Base-by-base conservation (phyloP, 345 rosid species). In the Pugionium cornutum region DNA sequence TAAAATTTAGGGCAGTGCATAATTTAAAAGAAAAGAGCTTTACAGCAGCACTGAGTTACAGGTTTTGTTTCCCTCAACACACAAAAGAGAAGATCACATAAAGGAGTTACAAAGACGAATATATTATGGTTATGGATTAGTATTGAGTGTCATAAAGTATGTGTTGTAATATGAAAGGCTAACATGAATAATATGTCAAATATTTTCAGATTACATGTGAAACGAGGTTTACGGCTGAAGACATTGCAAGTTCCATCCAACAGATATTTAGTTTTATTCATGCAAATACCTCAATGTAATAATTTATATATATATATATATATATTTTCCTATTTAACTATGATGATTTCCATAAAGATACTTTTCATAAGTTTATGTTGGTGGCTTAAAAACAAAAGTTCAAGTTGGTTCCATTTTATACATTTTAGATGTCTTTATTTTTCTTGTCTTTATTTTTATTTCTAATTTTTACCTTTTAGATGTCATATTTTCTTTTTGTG, bases 191-290 rank as follows among this genome's bases (percentile, higher is more conserved):
- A 37, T 6, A 37, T 37, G 51, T 54, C 5, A 43, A 33, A 45
- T 27, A 53, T 56, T 50, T 75, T 54, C 88, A 89, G 98, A 80
- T 88, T 55, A 82, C 78, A 43, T 79, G 82, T 69, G 97, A 87
- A 62, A 64, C 80, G 9, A 78, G 91, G 79, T 83, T 84, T 58
- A 77, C 86, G 2, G 97, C 98, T 30, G 96, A 88, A 75, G 96
- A 86, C 52, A 92, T 89, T 55, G 98, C 97, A 3, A 84, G 83
- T 71, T 88, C 91, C 4, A 91, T 88, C 50, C 98, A 92, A 65
- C 90, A 89, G 58, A 86, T 89, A 59, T 89, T 92, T 81, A 78
- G 82, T 62, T 92, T 86, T 75, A 88, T 92, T 59, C 97, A 92
- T 67, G 94, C 89, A 75, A 87, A 84, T 77, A 81, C 84, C 67